A percentile compares a stretch with the other conserved stretches of the same genome.
Evolutionary conservation across 179 eudicot genomes (phyloP).

Genomic region (Sideroxylon spinosum): DNA sequence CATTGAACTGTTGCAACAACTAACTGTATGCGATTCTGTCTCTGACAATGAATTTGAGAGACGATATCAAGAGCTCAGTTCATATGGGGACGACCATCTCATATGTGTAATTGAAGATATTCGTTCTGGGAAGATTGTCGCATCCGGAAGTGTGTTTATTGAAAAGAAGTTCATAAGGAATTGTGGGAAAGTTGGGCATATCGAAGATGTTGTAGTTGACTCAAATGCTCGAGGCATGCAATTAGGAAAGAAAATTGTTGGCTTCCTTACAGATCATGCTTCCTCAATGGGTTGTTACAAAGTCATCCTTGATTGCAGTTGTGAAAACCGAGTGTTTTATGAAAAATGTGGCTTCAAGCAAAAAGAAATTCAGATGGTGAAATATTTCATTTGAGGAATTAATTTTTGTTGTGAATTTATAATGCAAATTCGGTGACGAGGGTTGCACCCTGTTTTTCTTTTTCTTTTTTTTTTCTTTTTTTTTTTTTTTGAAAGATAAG

Average conservation of each 20-base stretch:
- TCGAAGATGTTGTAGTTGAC: slow-evolving; percentile 90
- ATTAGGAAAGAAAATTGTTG: slow-evolving; percentile 64
- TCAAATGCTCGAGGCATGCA: slow-evolving; percentile 58
- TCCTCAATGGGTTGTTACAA: slow-evolving; percentile 70
- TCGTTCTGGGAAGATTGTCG: slow-evolving; percentile 49
- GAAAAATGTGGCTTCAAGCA: slow-evolving; percentile 81
- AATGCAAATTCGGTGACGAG: not conserved
- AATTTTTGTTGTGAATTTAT: not conserved
- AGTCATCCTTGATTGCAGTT: slow-evolving; percentile 81
- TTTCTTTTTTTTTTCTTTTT: too few relatives aligned
- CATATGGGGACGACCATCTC: slow-evolving; percentile 62
- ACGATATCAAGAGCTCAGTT: slow-evolving; percentile 57
- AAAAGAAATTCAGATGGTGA: slow-evolving; percentile 81
- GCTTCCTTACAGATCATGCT: slow-evolving; percentile 64
- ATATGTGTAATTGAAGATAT: slow-evolving; percentile 78
- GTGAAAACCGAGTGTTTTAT: slow-evolving; percentile 53
- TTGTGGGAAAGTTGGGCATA: slow-evolving; percentile 82
- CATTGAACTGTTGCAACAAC: slow-evolving; percentile 66
- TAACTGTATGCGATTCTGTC: slow-evolving; percentile 69
- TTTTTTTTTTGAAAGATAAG: not conserved
- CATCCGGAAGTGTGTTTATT: slow-evolving; percentile 72
- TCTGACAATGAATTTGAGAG: slow-evolving; percentile 59
- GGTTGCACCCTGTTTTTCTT: not conserved
- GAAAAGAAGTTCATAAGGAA: slow-evolving; percentile 78
- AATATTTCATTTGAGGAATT: slow-evolving; percentile 49